Evolutionary conservation across 2,329 filamentous ascomycete species (phyloP), one percentile per base, ranked within the genome.

Genomic region (Pseudogymnoascus pannorum): DNA sequence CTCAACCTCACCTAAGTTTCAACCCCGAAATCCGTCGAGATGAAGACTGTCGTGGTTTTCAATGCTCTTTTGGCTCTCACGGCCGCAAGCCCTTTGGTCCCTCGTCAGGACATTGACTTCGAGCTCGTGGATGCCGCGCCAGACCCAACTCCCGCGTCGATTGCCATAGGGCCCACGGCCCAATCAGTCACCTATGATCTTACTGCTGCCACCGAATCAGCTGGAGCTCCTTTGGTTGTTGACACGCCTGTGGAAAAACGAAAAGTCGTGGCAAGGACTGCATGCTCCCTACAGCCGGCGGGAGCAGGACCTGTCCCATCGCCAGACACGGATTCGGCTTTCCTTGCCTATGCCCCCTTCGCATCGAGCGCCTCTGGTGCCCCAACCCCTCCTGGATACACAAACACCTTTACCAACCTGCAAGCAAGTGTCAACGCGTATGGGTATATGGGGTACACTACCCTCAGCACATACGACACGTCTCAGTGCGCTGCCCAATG

Each of bases 41-140:
- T 38, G 36, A 38, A 38, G 36, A 16, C n/a, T 38, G 36, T 18
- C 36, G 36, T 38, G 36, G 36, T 38, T 38, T 38, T 38, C 36
- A 38, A 38, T 38, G 36, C 36, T 8, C 36, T 38, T 59, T 60
- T 69, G 31, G 33, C 60, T 40, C 29, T 44, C 22, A 64, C 66
- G 36, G 65, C 66, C 31, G 66, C 68, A 22, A 65, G 63, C 44
- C 72, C 72, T 48, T 38, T 38, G 36, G 36, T 38, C 36, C 36
- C 36, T 38, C 36, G 36, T 11, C 73, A 74, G 61, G 63, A 66
- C 6, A 74, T 77, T 58, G 71, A 77, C 61, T 70, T 75, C 33
- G 68, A 66, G 14, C 60, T 66, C 5, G 71, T 75, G 57, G 70
- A 74, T 63, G 60, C 69, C 29, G 68, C 70, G 9, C 71, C 74